Evolutionary conservation across 495 filamentous ascomycete species (phyloP).

Genomic region (Penicillium ochrochloron): DNA sequence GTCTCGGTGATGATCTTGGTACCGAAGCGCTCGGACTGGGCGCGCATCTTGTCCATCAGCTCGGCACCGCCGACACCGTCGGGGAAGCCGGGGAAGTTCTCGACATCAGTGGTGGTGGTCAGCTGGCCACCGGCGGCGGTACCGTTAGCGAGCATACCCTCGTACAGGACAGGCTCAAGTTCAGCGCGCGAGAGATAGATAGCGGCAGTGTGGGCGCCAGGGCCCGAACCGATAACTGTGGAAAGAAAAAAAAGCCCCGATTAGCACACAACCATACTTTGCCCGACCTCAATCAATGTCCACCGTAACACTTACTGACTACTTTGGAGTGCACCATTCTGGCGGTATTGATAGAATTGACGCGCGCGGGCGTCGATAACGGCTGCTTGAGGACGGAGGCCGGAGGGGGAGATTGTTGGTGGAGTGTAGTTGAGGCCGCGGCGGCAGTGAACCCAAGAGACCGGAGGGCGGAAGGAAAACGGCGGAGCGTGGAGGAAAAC

Average conservation of each 20-base stretch:
- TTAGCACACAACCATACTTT: conserved; percentile 16
- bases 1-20: conserved; percentile 92
- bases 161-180: conserved; percentile 86
- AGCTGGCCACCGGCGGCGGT: conserved; percentile 95
- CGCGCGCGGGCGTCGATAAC: conserved; percentile 49
- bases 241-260: conserved; percentile 12
- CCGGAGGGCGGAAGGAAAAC: conserved; percentile 64
- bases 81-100: conserved; percentile 97
- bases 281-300: background rate
- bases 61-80: conserved; percentile 80
- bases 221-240: conserved; percentile 84
- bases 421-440: conserved; percentile 66
- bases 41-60: conserved; percentile 95
- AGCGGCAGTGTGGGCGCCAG: conserved; percentile 94
- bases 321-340: conserved; percentile 82
- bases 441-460: conserved; percentile 64
- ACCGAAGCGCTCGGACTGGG: conserved; percentile 88
- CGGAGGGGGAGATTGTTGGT: conserved; percentile 56
- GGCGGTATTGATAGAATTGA: conserved; percentile 40
- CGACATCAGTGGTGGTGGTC: conserved; percentile 96
- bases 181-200: conserved; percentile 95
- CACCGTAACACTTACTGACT: conserved; percentile 60
- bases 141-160: conserved; percentile 96
- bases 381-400: conserved; percentile 41
- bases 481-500: conserved; percentile 81